Evolutionary conservation across 257 asterid genomes (phyloP).

Genomic region (Forsythia suspensa): DNA sequence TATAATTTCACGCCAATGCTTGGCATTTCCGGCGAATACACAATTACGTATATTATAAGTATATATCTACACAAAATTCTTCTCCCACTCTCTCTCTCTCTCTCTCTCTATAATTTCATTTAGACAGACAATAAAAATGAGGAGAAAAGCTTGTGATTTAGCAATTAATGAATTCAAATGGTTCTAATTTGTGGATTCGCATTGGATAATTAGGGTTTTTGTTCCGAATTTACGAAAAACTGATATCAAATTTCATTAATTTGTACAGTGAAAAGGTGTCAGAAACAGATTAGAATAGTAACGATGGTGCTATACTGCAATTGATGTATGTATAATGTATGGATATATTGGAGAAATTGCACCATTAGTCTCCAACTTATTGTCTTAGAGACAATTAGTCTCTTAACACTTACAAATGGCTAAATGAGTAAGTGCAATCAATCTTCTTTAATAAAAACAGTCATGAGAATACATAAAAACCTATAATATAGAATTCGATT

Average conservation of each 20-base stretch:
- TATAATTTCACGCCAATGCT: conserved; percentile 19
- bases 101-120: not conserved
- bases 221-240: not conserved
- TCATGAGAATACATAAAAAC: too few relatives aligned
- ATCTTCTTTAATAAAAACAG: too few relatives aligned
- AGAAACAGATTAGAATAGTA: not conserved
- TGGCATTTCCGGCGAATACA: conserved; percentile 10
- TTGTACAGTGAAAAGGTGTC: not conserved
- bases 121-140: not conserved
- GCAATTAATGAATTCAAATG: not conserved
- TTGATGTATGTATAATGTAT: not conserved
- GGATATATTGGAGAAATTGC: not conserved
- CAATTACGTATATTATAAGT: not conserved
- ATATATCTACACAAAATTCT: not conserved
- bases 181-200: not conserved
- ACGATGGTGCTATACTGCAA: not conserved
- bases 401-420: too few relatives aligned
- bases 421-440: too few relatives aligned
- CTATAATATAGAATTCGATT: too few relatives aligned
- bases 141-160: not conserved
- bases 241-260: not conserved
- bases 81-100: not conserved
- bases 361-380: not conserved
- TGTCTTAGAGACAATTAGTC: too few relatives aligned
- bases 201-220: not conserved